phyloP scores from a whole-genome alignment of 2,329 filamentous ascomycete species.

The Sclerotinia trifoliorum region DNA sequence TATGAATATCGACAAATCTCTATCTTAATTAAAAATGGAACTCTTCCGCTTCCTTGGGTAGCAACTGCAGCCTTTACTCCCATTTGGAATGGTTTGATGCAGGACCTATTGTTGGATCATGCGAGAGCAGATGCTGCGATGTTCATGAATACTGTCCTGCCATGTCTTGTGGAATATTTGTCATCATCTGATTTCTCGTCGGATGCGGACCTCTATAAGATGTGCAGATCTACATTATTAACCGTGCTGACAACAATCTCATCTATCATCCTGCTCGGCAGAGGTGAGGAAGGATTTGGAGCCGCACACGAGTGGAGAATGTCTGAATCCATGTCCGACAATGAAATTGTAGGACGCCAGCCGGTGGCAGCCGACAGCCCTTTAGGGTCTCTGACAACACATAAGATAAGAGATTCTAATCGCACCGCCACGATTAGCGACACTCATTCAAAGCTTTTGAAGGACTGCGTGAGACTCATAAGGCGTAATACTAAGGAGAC shows the following conservation, averaged over 20 bases:
- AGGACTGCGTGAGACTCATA: not conserved
- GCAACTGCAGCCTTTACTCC: slow-evolving; percentile 44
- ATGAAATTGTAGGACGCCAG: not conserved
- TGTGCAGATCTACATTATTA: slow-evolving; percentile 42
- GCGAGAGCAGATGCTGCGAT: slow-evolving; percentile 41
- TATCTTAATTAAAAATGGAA: slow-evolving; percentile 40
- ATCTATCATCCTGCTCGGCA: slow-evolving; percentile 40
- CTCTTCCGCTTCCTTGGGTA: slow-evolving; percentile 47
- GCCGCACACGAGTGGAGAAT: not conserved
- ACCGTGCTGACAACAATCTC: slow-evolving; percentile 46
- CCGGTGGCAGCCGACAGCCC: not conserved
- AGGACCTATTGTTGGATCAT: slow-evolving; percentile 40
- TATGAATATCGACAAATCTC: slow-evolving; percentile 44
- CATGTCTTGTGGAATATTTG: slow-evolving; percentile 31
- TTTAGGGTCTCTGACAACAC: not conserved
- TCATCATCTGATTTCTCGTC: not conserved
- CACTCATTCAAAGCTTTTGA: slow-evolving; percentile 10
- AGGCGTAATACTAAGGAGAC: not conserved
- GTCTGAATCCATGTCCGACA: not conserved
- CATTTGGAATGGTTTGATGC: slow-evolving; percentile 45
- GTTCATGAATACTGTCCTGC: slow-evolving; percentile 43
- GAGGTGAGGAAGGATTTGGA: not conserved
- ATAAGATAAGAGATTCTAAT: not conserved
- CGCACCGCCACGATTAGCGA: not conserved
- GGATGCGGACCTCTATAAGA: slow-evolving; percentile 23